Evolutionary conservation across 805 yeast genomes (phyloP).

Genomic region (Nakazawaea ernobii): DNA sequence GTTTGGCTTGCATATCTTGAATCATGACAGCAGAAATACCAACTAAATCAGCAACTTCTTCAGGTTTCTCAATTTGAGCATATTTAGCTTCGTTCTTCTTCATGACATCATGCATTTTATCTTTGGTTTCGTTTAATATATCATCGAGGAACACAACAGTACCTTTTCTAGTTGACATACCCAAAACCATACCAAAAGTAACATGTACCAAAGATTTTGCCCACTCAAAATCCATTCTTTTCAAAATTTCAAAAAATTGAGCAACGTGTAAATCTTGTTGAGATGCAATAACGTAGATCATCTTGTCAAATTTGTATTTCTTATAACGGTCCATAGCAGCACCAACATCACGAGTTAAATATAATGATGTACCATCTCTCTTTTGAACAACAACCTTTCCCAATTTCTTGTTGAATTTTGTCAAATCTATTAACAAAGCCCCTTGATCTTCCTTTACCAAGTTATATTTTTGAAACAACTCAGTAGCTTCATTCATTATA

Average conservation of each 20-base stretch:
- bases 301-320: slow-evolving; percentile 82
- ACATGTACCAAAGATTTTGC: slow-evolving; percentile 74
- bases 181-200: slow-evolving; percentile 96
- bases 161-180: slow-evolving; percentile 98
- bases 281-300: slow-evolving; percentile 92
- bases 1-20: slow-evolving; percentile 97
- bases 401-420: slow-evolving; percentile 79
- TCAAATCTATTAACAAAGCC: slow-evolving; percentile 81
- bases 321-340: slow-evolving; percentile 91
- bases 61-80: slow-evolving; percentile 90
- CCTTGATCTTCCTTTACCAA: slow-evolving; percentile 85
- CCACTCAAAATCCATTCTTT: slow-evolving; percentile 88
- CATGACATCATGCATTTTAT: slow-evolving; percentile 96
- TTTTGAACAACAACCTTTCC: slow-evolving; percentile 92
- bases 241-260: slow-evolving; percentile 90
- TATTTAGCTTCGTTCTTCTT: slow-evolving; percentile 84
- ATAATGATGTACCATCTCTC: slow-evolving; percentile 91
- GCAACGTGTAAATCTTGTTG: slow-evolving; percentile 95
- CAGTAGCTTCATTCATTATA: slow-evolving; percentile 59
- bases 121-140: slow-evolving; percentile 88
- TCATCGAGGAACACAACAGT: slow-evolving; percentile 96
- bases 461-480: slow-evolving; percentile 57
- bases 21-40: slow-evolving; percentile 98
- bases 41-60: slow-evolving; percentile 87
- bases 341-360: slow-evolving; percentile 94